Conservation (phyloP, 495 filamentous ascomycete species). For the Penicillium goetzii region DNA sequence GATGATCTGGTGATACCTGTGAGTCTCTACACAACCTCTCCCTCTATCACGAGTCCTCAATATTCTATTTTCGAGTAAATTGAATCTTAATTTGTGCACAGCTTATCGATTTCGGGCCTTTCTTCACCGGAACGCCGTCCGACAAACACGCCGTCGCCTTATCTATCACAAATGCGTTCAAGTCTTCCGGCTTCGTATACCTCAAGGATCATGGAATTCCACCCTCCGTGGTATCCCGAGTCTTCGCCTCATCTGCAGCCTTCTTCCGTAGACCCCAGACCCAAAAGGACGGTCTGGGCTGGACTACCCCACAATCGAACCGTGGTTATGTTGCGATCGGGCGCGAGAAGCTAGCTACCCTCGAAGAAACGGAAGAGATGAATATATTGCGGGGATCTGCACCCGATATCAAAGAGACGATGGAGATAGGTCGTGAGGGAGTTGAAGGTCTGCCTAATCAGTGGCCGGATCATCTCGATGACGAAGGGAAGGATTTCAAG, state of each 20-base stretch:
- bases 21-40: constrained; percentile 19
- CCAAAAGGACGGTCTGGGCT: constrained; percentile 71
- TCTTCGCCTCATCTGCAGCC: constrained; percentile 71
- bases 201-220: constrained; percentile 77
- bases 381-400: constrained; percentile 58
- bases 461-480: constrained; percentile 72
- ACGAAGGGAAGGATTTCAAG: constrained; percentile 68
- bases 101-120: constrained; percentile 85
- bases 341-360: constrained; percentile 72
- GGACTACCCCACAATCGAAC: constrained; percentile 74
- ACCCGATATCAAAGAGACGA: constrained; percentile 81
- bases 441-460: constrained; percentile 71
- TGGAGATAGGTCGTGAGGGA: constrained; percentile 81
- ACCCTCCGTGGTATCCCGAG: constrained; percentile 54
- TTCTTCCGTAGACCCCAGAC: constrained; percentile 76
- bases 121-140: constrained; percentile 64
- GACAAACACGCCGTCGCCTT: constrained; percentile 68
- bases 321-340: constrained; percentile 77
- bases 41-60: background rate
- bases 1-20: constrained; percentile 74
- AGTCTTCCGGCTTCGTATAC: constrained; percentile 88
- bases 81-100: constrained; percentile 34
- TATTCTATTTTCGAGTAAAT: background rate
- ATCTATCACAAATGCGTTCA: constrained; percentile 78
- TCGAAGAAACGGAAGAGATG: constrained; percentile 61